Base-by-base conservation (phyloP, 345 rosid species). In the Salix viminalis region DNA sequence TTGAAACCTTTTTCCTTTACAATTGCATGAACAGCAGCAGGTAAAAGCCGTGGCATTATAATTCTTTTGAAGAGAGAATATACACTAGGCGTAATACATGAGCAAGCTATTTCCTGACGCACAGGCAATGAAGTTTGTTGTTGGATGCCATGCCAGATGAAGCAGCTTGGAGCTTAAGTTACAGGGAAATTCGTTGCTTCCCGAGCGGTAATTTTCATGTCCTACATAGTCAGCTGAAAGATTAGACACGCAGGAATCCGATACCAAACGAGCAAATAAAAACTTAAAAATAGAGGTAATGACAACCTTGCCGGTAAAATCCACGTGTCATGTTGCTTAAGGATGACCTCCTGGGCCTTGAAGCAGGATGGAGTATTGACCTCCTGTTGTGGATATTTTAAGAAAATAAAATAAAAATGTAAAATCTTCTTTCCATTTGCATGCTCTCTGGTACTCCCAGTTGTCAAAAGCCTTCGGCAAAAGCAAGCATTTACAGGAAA, bases 141-240 rank as follows among this genome's bases (percentile, higher is more conserved):
- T 62, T n/a, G 94, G 92, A 74, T 90, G 92, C 92, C 94, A 90
- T 28, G 86, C 88, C 30, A 87, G 67, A 81, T 84, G 92, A 62
- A 84, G 86, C 83, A 89, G 61, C 88, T 87, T 90, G 54, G 85
- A 77, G 74, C 77, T 83, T 7, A 82, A n/a, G 84, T 85, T 74
- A 44, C 65, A 76, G 10, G 84, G 74, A 48, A 68, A 32, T 3
- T 85, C 92, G 65, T 70, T 65, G 41, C 56, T 36, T 23, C 69
- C 72, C 3, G 80, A 61, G 74, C 82, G 78, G 9, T 83, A 75
- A 79, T 67, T 81, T 71, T 83, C 90, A 54, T 72, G 85, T 64
- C 78, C 92, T 88, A 78, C 71, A 67, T 71, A 2, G 37, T 37
- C 19, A 39, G 64, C 30, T 26, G 24, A 75, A 7, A 42, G 16